phyloP scores from a whole-genome alignment of 1,284 basidiomycete genomes.

The Tilletiaria anomala region DNA sequence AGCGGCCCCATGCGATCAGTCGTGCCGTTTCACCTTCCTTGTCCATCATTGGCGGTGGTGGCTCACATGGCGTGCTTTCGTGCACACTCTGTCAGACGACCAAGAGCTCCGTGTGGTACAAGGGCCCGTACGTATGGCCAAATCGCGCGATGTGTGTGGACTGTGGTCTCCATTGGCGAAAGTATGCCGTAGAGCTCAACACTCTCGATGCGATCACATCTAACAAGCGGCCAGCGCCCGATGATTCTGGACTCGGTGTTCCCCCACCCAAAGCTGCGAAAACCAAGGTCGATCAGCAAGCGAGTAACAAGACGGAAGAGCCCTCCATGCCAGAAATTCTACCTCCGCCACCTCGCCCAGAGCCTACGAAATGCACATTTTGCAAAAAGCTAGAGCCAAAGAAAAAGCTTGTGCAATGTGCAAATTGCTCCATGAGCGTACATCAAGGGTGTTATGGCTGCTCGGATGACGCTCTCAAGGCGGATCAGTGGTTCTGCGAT shows the following conservation, averaged over 20 bases:
- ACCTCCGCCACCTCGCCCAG: neutral
- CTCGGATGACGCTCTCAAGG: conserved; percentile 17
- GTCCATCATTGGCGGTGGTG: conserved; percentile 11
- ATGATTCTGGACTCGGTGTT: conserved; percentile 18
- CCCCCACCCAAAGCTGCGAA: conserved; percentile 15
- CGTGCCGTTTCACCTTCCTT: conserved; percentile 25
- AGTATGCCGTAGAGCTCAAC: conserved; percentile 31
- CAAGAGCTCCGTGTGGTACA: conserved; percentile 30
- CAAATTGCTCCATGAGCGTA: conserved; percentile 27
- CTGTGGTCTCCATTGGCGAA: conserved; percentile 37
- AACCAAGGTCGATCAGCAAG: no score
- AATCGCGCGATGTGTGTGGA: conserved; percentile 28
- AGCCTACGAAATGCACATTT: conserved; percentile 3
- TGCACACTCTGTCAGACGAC: conserved; percentile 32
- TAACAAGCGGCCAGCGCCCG: conserved; percentile 12
- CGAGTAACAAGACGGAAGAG: no score
- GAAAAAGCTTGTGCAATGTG: conserved; percentile 26
- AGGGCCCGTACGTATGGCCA: conserved; percentile 18
- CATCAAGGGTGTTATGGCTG: conserved; percentile 34
- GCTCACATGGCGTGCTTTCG: neutral
- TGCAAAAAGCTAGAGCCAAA: conserved; percentile 32
- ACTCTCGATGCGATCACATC: conserved; percentile 17
- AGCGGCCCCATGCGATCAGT: no score
- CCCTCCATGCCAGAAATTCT: neutral
- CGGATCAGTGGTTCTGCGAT: conserved; percentile 27